Evolutionary conservation across 2,329 filamentous ascomycete species (phyloP).

Genomic region (Paecilomyces dactylethromorphus): DNA sequence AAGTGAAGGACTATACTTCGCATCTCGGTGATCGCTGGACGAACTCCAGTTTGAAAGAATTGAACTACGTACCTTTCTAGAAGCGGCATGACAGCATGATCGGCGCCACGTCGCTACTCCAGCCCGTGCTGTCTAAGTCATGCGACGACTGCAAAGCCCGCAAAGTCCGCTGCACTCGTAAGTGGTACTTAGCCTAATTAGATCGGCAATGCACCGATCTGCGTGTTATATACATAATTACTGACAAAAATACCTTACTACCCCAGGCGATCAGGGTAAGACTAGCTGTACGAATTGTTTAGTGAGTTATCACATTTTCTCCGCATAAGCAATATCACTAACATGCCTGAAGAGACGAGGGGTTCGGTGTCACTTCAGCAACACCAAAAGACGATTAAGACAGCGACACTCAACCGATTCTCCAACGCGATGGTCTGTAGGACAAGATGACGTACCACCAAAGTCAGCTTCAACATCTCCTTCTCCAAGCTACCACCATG

Average conservation of each 20-base stretch:
- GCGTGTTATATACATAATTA: background rate
- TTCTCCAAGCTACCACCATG: background rate
- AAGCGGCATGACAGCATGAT: background rate
- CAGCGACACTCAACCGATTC: slow-evolving; percentile 1
- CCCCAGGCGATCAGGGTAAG: background rate
- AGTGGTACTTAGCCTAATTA: slow-evolving; percentile 5
- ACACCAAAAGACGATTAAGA: slow-evolving; percentile 11
- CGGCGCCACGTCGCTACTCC: slow-evolving; percentile 1
- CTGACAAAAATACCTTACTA: background rate
- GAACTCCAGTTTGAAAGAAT: background rate
- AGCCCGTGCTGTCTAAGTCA: slow-evolving; percentile 13
- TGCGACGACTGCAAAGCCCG: slow-evolving; percentile 37
- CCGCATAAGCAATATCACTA: background rate
- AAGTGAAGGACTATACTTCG: background rate
- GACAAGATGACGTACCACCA: background rate
- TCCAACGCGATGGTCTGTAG: background rate
- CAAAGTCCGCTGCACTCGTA: slow-evolving; percentile 37
- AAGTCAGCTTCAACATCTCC: background rate
- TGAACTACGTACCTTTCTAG: background rate
- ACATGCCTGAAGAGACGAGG: slow-evolving; percentile 11
- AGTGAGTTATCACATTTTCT: slow-evolving; percentile 8
- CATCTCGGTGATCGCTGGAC: background rate
- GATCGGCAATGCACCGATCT: background rate
- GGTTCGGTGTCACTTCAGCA: slow-evolving; percentile 16
- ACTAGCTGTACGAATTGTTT: slow-evolving; percentile 20